Base-by-base conservation (phyloP, 2,329 filamentous ascomycete species). In the Botrytis cinerea region DNA sequence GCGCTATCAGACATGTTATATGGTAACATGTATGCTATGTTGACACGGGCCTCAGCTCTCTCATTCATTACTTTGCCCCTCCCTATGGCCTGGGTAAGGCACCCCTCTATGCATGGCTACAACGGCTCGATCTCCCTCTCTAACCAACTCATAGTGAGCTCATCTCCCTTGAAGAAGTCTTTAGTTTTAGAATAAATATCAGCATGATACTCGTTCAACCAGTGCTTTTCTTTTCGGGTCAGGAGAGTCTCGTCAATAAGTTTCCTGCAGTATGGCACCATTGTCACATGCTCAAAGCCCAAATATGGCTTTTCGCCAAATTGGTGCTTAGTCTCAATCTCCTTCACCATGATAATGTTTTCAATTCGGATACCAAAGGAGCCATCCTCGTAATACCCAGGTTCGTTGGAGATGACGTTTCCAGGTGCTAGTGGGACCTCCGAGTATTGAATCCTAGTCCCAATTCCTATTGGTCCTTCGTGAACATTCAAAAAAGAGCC, bases 401-500 rank as follows among this genome's bases (percentile, higher is more conserved):
- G 96, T 83, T 99, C 94, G 79, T 98, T 94, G 2, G 95, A 98
- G 71, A 98, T 90, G 59, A 99, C 95, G 79, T 99, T 98, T 62
- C 96, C 96, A n/a, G 93, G 87, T 0, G 93, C 89, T 45, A 99
- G 87, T 0, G 96, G 88, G 9, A 98, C 95, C 81, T 99, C 96
- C 0, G 93, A 92, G 81, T 95, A 98, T 79, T 97, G 93, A 57
- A 97, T 90, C 62, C 96, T 89, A 16, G 95, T 98, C 43, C 96
- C 96, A 75, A 99, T 97, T 32, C 96, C 96, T 75, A 99, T 97
- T 1, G 96, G 96, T 0, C 96, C 96, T 84, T 99, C 96, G 81
- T 99, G 96, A 0, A 99, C 96, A 78, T 99, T 99, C 79, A 99
- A 85, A 83, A 92, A 99, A 1, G 94, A 97, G 43, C 96, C 96